These are phyloP conservation scores for Eremochloa ophiuroides DNA, from an alignment of 176 grass and related monocot species.

Conservation along the genomic window DNA sequence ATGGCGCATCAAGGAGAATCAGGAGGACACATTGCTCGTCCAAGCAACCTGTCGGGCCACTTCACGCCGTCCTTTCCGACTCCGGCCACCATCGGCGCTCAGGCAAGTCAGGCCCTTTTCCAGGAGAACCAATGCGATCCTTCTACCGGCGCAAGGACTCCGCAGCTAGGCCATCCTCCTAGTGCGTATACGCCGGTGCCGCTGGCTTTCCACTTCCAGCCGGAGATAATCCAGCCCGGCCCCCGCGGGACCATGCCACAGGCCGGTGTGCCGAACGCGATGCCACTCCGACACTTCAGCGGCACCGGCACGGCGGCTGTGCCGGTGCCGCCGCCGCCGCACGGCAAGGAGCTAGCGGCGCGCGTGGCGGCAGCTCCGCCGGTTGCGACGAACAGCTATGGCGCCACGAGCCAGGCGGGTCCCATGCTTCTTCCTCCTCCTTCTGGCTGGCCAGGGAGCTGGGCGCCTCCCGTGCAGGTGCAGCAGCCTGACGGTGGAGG, in stretches of 20 bases:
- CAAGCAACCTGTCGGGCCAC: background rate
- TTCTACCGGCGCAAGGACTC: background rate
- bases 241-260: background rate
- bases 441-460: background rate
- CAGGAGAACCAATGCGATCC: background rate
- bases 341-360: background rate
- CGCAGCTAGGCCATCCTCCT: background rate
- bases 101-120: background rate
- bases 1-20: background rate
- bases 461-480: background rate
- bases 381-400: background rate
- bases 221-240: background rate
- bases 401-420: background rate
- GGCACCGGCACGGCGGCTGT: background rate
- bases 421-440: background rate
- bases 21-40: background rate
- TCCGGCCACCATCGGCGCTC: background rate
- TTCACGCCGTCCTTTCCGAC: background rate
- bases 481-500: background rate
- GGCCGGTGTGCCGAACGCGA: background rate
- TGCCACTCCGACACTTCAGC: background rate
- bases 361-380: background rate
- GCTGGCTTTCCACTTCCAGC: background rate
- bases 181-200: background rate
- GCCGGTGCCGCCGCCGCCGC: background rate